A percentile compares a stretch with the other conserved stretches of the same genome.
phyloP scores from a whole-genome alignment of 129 eudicot genomes.

The Ambrosia trifida region DNA sequence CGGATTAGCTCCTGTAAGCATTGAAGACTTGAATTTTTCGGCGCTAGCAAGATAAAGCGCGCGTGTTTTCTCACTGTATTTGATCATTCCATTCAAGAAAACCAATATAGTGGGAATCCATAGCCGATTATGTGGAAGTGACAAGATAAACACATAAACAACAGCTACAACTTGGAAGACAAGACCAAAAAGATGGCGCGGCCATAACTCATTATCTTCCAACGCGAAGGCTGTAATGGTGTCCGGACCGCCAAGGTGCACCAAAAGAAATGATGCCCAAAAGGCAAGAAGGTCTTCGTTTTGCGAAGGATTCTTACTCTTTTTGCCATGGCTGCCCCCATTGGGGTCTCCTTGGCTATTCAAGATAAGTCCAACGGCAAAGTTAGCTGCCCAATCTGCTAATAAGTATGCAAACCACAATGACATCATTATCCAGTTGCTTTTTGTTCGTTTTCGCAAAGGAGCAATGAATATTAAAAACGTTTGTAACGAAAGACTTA shows the following conservation, averaged over 20 bases:
- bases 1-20: conserved; percentile 29
- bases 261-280: conserved; percentile 61
- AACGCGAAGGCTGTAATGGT: conserved; percentile 59
- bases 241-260: conserved; percentile 69
- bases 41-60: conserved; percentile 51
- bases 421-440: conserved; percentile 33
- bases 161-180: conserved; percentile 34
- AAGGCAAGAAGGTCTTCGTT: conserved; percentile 44
- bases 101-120: conserved; percentile 47
- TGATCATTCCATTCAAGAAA: conserved; percentile 48
- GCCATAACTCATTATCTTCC: conserved; percentile 74
- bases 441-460: conserved; percentile 34
- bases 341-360: conserved; percentile 33
- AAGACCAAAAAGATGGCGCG: conserved; percentile 52
- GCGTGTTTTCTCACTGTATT: conserved; percentile 40
- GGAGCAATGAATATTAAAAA: conserved; percentile 43
- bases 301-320: neutral
- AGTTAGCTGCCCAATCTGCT: conserved; percentile 58
- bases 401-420: conserved; percentile 62
- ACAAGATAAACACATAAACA: conserved; percentile 35
- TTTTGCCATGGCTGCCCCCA: neutral
- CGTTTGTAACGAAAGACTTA: conserved; percentile 50
- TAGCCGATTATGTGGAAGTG: conserved; percentile 30
- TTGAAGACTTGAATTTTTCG: conserved; percentile 27
- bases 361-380: conserved; percentile 55